Evolutionary conservation across 179 eudicot genomes (phyloP), one percentile per base, ranked within the genome.

Genomic region (Spergularia azorica): DNA sequence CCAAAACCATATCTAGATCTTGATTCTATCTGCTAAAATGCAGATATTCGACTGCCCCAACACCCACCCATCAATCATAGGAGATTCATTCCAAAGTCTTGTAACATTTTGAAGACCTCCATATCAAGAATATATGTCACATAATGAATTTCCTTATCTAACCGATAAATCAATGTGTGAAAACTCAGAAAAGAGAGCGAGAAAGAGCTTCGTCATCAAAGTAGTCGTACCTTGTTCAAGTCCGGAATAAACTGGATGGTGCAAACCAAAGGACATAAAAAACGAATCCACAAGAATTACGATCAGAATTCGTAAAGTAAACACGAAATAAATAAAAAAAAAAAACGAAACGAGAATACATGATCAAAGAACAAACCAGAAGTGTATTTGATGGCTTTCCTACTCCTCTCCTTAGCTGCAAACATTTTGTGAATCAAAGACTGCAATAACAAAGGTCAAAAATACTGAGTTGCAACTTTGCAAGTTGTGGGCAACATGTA

Each of bases 361-460:
- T 12, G 12, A 54, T 16, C 4, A 57, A 83, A 60, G 11, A 55
- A 77, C 75, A 55, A 51, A 87, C 87, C 87, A 77, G 75, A 55
- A 51, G 85, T 70, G 66, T 69, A 63, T 15, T 83, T 78, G 64
- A 77, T 71, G 2, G 62, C 76, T 81, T 79, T 78, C 73, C 84
- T 76, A 58, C 32, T 80, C 73, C 81, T 77, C 12, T 77, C 82
- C 50, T 74, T 87, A 38, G 82, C 51, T 36, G 87, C 60, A 64
- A 87, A 85, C 81, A 87, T 76, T 76, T 81, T 85, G 52, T 76
- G 81, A 70, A 87, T 77, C 55, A 87, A 85, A 38, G 88, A 85
- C 90, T 85, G 87, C 66, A 57, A 66, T n/a, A 26, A 38, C 32
- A 4, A 5, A 62, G 52, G 74, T 62, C 70, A 83, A 76, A 79